These are phyloP conservation scores for Pythium volutum DNA, from an alignment of 352 stramenopile genomes.

Conservation along the genomic window DNA sequence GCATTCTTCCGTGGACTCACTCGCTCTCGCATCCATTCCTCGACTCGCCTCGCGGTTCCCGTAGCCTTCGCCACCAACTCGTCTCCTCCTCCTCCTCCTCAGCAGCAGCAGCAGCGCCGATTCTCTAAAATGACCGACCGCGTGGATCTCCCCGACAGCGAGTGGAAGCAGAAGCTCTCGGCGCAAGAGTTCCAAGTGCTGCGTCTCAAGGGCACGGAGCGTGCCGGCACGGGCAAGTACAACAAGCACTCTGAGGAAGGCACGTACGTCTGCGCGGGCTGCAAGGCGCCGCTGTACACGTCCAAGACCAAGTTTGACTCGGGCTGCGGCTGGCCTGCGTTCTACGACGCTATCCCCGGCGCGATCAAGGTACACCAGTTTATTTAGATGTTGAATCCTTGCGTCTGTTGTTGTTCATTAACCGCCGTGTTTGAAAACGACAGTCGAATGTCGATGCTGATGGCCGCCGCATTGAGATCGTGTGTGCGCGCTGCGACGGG, in stretches of 20 bases:
- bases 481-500: slow-evolving; percentile 86
- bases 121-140: slow-evolving; percentile 55
- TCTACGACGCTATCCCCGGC: slow-evolving; percentile 87
- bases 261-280: slow-evolving; percentile 86
- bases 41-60: not conserved
- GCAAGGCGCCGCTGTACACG: slow-evolving; percentile 86
- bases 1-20: slow-evolving; percentile 18
- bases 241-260: slow-evolving; percentile 86
- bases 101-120: slow-evolving; percentile 12
- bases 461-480: slow-evolving; percentile 80
- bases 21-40: slow-evolving; percentile 13
- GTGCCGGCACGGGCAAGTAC: slow-evolving; percentile 84
- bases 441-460: slow-evolving; percentile 68
- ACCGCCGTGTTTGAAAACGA: not conserved
- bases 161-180: slow-evolving; percentile 83
- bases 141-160: slow-evolving; percentile 54
- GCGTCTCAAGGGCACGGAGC: slow-evolving; percentile 90
- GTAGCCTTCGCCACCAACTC: not conserved
- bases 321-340: slow-evolving; percentile 88
- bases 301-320: slow-evolving; percentile 90
- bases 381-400: not conserved
- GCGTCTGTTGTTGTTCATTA: not conserved
- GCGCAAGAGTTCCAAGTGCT: slow-evolving; percentile 84
- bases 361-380: slow-evolving; percentile 61
- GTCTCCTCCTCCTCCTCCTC: too few species aligned